These are phyloP conservation scores for Nakazawaea ernobii DNA, from an alignment of 805 yeast genomes.

Conservation along the genomic window DNA sequence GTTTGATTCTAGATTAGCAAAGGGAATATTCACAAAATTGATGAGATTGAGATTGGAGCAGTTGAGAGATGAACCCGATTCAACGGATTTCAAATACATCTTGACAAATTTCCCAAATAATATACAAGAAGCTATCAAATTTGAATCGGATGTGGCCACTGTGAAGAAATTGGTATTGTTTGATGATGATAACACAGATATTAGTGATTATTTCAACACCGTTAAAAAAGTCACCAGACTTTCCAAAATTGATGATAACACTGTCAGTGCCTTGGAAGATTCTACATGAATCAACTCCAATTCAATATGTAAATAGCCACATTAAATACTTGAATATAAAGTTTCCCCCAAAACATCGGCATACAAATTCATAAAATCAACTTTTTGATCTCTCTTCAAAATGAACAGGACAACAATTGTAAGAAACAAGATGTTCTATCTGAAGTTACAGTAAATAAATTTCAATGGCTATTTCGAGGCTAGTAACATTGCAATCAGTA, in stretches of 20 bases:
- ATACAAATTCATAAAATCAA: too few species aligned
- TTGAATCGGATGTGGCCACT: conserved; percentile 63
- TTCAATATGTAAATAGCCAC: background rate
- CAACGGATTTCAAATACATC: conserved; percentile 39
- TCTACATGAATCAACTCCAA: background rate
- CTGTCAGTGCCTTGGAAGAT: background rate
- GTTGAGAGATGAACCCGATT: conserved; percentile 14
- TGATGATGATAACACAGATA: conserved; percentile 31
- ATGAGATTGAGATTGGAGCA: conserved; percentile 34
- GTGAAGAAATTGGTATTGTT: conserved; percentile 33
- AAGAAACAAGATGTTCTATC: too few species aligned
- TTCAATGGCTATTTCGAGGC: too few species aligned
- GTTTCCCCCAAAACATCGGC: too few species aligned
- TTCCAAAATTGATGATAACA: background rate
- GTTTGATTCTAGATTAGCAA: conserved; percentile 26
- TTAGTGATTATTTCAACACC: conserved; percentile 59
- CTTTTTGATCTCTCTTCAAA: too few species aligned
- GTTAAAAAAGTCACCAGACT: conserved; percentile 44
- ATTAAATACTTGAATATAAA: background rate
- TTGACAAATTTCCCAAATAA: conserved; percentile 55
- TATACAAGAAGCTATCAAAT: conserved; percentile 62
- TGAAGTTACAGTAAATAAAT: too few species aligned
- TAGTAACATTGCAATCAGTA: too few species aligned
- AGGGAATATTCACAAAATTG: conserved; percentile 47
- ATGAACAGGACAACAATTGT: too few species aligned